Evolutionary conservation across 208 protist species (phyloP).

Genomic region (Wallacemonas sp.): DNA sequence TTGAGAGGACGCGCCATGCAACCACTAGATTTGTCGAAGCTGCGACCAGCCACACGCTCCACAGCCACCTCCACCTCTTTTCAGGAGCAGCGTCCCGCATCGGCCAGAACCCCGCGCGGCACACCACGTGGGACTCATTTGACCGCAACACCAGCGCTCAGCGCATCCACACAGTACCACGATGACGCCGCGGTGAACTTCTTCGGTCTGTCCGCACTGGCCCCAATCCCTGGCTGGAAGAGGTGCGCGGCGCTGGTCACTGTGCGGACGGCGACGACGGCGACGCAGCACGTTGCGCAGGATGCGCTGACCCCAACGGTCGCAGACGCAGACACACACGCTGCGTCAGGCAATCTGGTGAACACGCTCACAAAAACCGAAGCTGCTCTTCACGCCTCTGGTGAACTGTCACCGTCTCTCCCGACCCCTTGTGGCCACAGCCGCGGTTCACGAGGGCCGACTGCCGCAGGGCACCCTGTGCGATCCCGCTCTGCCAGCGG

Average conservation of each 20-base stretch:
- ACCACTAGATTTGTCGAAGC: neutral
- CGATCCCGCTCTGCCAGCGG: too few species aligned
- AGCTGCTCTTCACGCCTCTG: too few species aligned
- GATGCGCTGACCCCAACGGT: neutral
- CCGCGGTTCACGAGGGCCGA: too few species aligned
- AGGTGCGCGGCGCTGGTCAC: conserved; percentile 1
- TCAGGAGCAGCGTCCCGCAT: neutral
- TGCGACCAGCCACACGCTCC: neutral
- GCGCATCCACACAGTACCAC: neutral
- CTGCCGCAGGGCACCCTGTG: too few species aligned
- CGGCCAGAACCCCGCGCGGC: neutral
- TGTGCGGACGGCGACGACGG: neutral
- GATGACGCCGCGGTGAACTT: neutral
- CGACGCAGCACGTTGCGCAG: neutral
- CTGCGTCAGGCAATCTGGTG: neutral
- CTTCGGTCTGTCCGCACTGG: conserved; percentile 5
- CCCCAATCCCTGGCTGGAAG: conserved; percentile 10
- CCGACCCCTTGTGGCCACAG: too few species aligned
- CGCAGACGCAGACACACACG: too few species aligned
- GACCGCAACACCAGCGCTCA: neutral
- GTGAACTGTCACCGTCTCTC: too few species aligned
- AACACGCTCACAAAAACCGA: neutral
- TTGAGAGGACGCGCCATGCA: neutral
- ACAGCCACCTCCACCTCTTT: neutral
- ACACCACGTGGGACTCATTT: conserved; percentile 1